These are phyloP conservation scores for Verticillium longisporum DNA, from an alignment of 2,329 filamentous ascomycete species.

Conservation along the genomic window DNA sequence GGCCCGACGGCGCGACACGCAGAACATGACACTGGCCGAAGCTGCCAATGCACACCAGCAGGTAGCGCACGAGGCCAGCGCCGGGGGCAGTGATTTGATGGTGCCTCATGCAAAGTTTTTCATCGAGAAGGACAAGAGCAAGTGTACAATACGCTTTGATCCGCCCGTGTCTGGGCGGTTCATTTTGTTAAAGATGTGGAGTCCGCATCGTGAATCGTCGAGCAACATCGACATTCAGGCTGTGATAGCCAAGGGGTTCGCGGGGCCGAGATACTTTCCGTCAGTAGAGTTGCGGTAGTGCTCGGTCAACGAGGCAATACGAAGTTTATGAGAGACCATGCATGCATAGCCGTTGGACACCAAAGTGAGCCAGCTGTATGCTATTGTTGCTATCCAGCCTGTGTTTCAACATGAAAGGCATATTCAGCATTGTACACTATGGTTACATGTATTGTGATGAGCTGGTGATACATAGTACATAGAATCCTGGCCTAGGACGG, in stretches of 20 bases:
- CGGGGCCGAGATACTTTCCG: slow-evolving; percentile 79
- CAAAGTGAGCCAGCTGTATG: background rate
- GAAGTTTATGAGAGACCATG: background rate
- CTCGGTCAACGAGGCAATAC: background rate
- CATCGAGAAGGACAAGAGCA: slow-evolving; percentile 75
- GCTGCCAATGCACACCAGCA: slow-evolving; percentile 40
- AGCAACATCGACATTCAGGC: slow-evolving; percentile 86
- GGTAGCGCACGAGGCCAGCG: slow-evolving; percentile 50
- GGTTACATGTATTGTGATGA: background rate
- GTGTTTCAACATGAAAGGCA: no score
- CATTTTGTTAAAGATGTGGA: slow-evolving; percentile 88
- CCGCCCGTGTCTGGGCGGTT: slow-evolving; percentile 75
- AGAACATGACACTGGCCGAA: slow-evolving; percentile 26
- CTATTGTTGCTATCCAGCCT: no score
- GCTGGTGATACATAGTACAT: slow-evolving; percentile 6
- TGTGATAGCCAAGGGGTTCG: slow-evolving; percentile 75
- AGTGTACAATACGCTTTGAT: slow-evolving; percentile 80
- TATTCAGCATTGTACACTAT: background rate
- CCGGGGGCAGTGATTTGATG: slow-evolving; percentile 55
- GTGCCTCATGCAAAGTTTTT: slow-evolving; percentile 74
- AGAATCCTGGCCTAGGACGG: slow-evolving; percentile 15
- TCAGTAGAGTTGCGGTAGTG: slow-evolving; percentile 51
- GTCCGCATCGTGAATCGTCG: slow-evolving; percentile 55
- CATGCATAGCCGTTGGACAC: background rate
- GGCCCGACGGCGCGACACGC: slow-evolving; percentile 14